Percentiles rank a stretch among this genome's conserved stretches.
Evolutionary conservation across 495 filamentous ascomycete genomes (phyloP).

Genomic region (Aspergillus indologenus): DNA sequence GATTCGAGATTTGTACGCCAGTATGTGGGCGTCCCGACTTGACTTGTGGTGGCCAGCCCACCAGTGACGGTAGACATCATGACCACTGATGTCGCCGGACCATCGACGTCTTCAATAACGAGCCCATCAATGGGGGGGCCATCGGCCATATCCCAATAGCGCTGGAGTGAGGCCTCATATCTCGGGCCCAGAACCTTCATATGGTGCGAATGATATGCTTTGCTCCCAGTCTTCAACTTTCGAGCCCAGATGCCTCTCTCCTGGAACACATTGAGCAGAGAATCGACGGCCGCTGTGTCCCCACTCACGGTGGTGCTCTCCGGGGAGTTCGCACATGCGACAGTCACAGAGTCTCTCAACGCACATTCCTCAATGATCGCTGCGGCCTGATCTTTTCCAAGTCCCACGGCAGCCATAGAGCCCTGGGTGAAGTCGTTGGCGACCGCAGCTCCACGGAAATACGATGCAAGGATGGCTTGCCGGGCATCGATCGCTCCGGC

Average conservation of each 20-base stretch:
- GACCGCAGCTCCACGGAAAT: slow-evolving; percentile 10
- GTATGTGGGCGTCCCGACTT: neutral
- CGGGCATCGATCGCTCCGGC: slow-evolving; percentile 3
- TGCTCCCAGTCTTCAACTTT: slow-evolving; percentile 26
- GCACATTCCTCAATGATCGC: neutral
- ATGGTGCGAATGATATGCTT: slow-evolving; percentile 40
- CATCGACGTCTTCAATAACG: no score
- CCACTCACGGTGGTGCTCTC: slow-evolving; percentile 21
- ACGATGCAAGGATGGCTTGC: slow-evolving; percentile 10
- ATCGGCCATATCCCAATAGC: neutral
- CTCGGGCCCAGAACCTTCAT: neutral
- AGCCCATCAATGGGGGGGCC: no score
- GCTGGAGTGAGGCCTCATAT: neutral
- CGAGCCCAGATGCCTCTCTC: slow-evolving; percentile 13
- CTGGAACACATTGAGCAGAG: neutral
- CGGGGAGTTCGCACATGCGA: slow-evolving; percentile 16
- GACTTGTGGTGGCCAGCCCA: neutral
- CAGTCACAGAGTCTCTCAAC: neutral
- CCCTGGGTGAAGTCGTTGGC: neutral
- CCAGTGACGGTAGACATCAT: neutral
- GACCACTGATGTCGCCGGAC: neutral
- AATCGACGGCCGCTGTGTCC: slow-evolving; percentile 33
- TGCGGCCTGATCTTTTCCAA: neutral
- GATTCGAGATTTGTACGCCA: slow-evolving; percentile 13
- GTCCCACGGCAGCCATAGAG: neutral